Evolutionary conservation across 169 alveolate species (phyloP), one percentile per base, ranked within the genome.

Genomic region (Ichthyophthirius multifiliis): DNA sequence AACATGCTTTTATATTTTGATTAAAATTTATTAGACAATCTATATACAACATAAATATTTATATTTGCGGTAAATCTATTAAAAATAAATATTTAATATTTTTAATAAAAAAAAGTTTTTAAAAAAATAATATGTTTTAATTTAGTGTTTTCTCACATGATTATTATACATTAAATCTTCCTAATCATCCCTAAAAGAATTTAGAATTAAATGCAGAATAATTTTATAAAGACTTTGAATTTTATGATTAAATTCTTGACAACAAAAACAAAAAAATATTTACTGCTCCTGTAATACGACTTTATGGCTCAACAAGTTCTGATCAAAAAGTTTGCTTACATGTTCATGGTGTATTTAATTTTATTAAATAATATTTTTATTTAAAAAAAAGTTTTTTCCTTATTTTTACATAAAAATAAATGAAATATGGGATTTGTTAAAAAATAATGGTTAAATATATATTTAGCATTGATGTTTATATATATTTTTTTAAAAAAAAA

Each of bases 391-490:
- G 75, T 65, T 32, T 16, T 65, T 65, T 35, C 75, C 75, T 65
- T 65, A 65, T 46, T 65, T 65, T 41, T 65, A 65, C 75, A 13
- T 65, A 16, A 65, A 65, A 32, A 41, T 35, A 6, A 65, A 31
- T 65, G 3, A 34, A 13, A 32, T 65, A 6, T 23, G 47, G 10
- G 47, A 65, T 35, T 41, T 32, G n/a, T 12, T 65, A 16, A 1
- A 34, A 31, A 65, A 31, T 32, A 65, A 65, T 6, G n/a, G 43
- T 32, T 32, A 65, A 34, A 1, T 18, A 32, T 32, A 13, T 27
- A 30, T n/a, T 63, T 20, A 30, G n/a, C 0, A 6, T 63, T 63
- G 39, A 12, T 27, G 10, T 32, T 34, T 18, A 16, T 10, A 15
- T 32, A 15, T 1, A 27, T 65, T 32, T 5, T 31, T 0, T 32